Percentiles rank a stretch among this genome's conserved stretches.
Evolutionary conservation across 148 eudicot genomes (phyloP).

Genomic region (Fagopyrum tataricum): DNA sequence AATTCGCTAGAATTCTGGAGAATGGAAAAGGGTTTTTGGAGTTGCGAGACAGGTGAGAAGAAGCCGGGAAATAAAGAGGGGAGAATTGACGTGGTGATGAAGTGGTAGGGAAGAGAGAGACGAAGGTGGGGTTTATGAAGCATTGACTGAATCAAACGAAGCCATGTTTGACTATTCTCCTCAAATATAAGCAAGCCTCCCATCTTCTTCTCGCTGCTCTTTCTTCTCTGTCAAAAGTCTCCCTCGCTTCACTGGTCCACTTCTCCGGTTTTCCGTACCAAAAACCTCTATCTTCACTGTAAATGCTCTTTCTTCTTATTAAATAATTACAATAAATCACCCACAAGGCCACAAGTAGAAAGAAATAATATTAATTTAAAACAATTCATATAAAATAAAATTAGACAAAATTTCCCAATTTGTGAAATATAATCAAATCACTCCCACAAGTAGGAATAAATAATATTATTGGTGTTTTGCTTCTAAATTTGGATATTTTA

Average conservation of each 20-base stretch:
- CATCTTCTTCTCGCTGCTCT: background rate
- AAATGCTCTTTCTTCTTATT: background rate
- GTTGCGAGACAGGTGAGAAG: background rate
- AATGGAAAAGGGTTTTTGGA: constrained; percentile 1
- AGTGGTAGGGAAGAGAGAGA: constrained; percentile 9
- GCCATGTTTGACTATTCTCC: constrained; percentile 14
- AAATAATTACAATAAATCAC: too few relatives aligned
- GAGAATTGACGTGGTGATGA: background rate
- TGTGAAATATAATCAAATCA: too few relatives aligned
- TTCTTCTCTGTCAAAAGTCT: background rate
- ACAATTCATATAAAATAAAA: too few relatives aligned
- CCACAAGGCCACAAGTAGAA: too few relatives aligned
- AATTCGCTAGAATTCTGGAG: background rate
- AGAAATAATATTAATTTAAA: too few relatives aligned
- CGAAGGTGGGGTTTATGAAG: constrained; percentile 3
- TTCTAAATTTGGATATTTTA: too few relatives aligned
- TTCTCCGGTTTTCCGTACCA: background rate
- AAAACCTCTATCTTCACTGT: background rate
- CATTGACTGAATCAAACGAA: constrained; percentile 9
- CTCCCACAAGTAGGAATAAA: too few relatives aligned
- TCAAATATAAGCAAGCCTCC: background rate
- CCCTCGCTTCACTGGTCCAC: background rate
- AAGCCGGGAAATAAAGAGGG: background rate
- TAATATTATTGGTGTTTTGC: too few relatives aligned
- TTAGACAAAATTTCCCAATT: too few relatives aligned